A percentile compares a stretch with the other conserved stretches of the same genome.
phyloP scores from a whole-genome alignment of 2,329 filamentous ascomycete species.

The Aspergillus piperis region DNA sequence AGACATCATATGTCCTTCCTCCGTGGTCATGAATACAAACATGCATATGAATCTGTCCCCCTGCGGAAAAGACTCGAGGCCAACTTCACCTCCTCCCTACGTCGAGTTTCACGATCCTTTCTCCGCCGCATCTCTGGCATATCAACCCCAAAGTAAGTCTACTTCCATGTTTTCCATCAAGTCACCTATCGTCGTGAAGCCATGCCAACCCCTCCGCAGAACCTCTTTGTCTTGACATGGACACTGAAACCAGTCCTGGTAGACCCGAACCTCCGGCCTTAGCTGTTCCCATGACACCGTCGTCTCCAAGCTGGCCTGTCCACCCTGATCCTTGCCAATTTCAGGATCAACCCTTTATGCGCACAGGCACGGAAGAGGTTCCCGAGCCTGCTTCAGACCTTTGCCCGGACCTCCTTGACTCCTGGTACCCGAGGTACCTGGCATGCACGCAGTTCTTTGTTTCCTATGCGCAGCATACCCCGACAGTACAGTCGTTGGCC shows the following conservation, averaged over 20 bases:
- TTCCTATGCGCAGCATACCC: constrained; percentile 79
- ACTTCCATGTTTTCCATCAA: background rate
- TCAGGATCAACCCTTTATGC: background rate
- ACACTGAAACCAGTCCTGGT: constrained; percentile 31
- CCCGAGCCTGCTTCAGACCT: constrained; percentile 28
- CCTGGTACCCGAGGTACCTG: constrained; percentile 88
- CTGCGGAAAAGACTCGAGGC: constrained; percentile 34
- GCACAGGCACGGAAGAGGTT: background rate
- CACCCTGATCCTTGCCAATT: background rate
- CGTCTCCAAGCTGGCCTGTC: background rate
- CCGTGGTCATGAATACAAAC: constrained; percentile 29
- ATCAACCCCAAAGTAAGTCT: constrained; percentile 31
- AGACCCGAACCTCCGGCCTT: constrained; percentile 22
- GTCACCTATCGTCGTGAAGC: constrained; percentile 4
- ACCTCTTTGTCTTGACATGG: constrained; percentile 28
- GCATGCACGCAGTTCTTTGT: constrained; percentile 86
- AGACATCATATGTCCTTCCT: constrained; percentile 24
- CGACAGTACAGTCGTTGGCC: constrained; percentile 78
- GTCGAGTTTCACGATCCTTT: constrained; percentile 31
- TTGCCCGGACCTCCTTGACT: constrained; percentile 65
- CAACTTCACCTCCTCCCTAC: constrained; percentile 29
- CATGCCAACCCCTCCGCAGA: constrained; percentile 21
- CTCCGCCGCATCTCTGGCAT: constrained; percentile 24
- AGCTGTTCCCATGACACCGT: background rate
- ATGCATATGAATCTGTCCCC: constrained; percentile 20